Conservation (phyloP, 2,329 filamentous ascomycete genomes). For the Neophaeococcomyces aloes region DNA sequence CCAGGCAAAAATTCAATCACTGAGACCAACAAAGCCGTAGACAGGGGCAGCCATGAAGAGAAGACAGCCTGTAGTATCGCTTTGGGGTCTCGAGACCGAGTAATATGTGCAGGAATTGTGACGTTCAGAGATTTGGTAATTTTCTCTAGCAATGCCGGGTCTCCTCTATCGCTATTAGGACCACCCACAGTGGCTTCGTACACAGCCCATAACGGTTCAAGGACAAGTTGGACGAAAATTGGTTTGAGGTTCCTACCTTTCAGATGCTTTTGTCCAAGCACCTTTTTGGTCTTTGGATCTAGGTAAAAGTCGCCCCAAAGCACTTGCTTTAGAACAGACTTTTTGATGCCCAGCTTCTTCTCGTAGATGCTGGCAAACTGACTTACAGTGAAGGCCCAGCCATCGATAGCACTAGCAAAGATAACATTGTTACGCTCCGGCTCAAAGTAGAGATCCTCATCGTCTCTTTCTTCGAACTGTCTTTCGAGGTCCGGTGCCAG, state of each 20-base stretch:
- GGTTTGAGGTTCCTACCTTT: slow-evolving; percentile 87
- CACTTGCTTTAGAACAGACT: slow-evolving; percentile 77
- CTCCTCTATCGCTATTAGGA: slow-evolving; percentile 63
- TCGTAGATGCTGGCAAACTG: slow-evolving; percentile 92
- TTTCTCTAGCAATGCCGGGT: slow-evolving; percentile 75
- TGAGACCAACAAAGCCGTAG: slow-evolving; percentile 83
- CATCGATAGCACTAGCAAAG: slow-evolving; percentile 92
- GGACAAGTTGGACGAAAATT: slow-evolving; percentile 91
- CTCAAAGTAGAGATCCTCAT: slow-evolving; percentile 95
- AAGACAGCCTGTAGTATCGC: slow-evolving; percentile 80
- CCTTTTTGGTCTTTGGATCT: slow-evolving; percentile 92
- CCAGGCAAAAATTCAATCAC: slow-evolving; percentile 88
- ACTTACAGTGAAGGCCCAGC: slow-evolving; percentile 96
- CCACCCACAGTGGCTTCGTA: slow-evolving; percentile 76
- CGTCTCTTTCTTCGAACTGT: slow-evolving; percentile 79
- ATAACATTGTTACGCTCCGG: slow-evolving; percentile 99
- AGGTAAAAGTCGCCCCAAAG: slow-evolving; percentile 96
- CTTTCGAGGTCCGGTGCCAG: slow-evolving; percentile 37
- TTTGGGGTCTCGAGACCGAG: slow-evolving; percentile 72
- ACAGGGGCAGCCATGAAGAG: slow-evolving; percentile 79
- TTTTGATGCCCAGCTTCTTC: slow-evolving; percentile 92
- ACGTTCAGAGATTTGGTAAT: slow-evolving; percentile 86
- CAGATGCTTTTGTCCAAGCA: slow-evolving; percentile 80
- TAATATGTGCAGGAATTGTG: slow-evolving; percentile 70
- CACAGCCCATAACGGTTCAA: slow-evolving; percentile 92